Conservation (phyloP, 345 rosid species). For the Cardamine resedifolia region DNA sequence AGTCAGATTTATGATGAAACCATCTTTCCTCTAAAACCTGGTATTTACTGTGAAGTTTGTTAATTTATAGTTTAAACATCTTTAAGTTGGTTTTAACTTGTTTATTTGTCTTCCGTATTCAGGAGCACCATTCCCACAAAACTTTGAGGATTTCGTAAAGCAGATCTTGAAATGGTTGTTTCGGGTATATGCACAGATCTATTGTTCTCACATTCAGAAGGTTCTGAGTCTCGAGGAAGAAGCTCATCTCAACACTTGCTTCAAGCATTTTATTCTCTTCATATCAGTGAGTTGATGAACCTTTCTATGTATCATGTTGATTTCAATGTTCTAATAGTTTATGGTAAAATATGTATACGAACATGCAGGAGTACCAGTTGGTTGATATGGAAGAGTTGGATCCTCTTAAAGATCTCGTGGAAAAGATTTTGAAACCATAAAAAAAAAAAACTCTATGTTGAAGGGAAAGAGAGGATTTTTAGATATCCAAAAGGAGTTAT, state of each 20-base stretch:
- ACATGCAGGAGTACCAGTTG: conserved; percentile 32
- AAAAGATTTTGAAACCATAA: not conserved
- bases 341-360: not conserved
- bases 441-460: not conserved
- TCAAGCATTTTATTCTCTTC: conserved; percentile 83
- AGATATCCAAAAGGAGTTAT: not conserved
- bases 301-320: not conserved
- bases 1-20: conserved; percentile 73
- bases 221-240: conserved; percentile 78
- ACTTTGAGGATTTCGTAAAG: conserved; percentile 84
- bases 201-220: conserved; percentile 76
- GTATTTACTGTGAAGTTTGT: conserved; percentile 40
- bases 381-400: not conserved
- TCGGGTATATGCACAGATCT: conserved; percentile 90
- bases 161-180: conserved; percentile 69
- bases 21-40: conserved; percentile 77
- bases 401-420: conserved; percentile 9
- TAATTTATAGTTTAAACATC: not conserved
- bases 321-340: not conserved
- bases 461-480: not conserved
- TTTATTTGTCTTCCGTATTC: not conserved
- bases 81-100: not conserved
- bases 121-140: conserved; percentile 87
- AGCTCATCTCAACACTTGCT: conserved; percentile 94
- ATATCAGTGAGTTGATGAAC: conserved; percentile 58